Conservation (phyloP, 805 yeast genomes). For the Teunomyces cretensis region DNA sequence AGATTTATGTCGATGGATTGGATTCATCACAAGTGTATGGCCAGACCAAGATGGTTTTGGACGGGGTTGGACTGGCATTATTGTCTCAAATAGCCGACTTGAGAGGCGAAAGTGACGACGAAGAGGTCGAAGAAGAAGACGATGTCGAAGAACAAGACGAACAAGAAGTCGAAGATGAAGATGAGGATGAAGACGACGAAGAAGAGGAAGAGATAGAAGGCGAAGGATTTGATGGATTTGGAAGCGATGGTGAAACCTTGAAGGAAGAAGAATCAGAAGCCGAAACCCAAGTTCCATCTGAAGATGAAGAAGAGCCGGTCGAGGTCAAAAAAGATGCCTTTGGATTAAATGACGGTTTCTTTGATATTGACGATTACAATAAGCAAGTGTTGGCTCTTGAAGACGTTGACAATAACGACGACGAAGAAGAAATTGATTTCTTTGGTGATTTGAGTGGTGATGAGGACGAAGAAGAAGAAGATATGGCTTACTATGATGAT, state of each 20-base stretch:
- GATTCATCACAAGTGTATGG: conserved; percentile 94
- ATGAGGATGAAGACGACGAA: conserved; percentile 10
- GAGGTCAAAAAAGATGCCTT: conserved; percentile 44
- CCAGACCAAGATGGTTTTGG: conserved; percentile 82
- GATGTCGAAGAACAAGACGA: conserved; percentile 12
- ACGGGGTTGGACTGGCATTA: conserved; percentile 67
- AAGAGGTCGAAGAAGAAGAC: conserved; percentile 16
- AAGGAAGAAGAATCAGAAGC: conserved; percentile 23
- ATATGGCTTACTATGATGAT: conserved; percentile 62
- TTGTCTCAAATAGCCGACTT: conserved; percentile 47
- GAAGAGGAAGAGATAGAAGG: conserved; percentile 18
- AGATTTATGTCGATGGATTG: conserved; percentile 78
- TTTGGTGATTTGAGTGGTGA: conserved; percentile 47
- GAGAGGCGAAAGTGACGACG: conserved; percentile 15
- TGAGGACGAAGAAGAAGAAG: conserved; percentile 32
- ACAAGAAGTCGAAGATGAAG: conserved; percentile 21
- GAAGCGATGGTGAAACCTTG: conserved; percentile 6
- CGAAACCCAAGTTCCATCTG: conserved; percentile 12
- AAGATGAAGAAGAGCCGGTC: conserved; percentile 5
- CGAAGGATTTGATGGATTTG: conserved; percentile 15
- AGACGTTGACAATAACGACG: conserved; percentile 38
- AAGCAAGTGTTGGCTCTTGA: conserved; percentile 70
- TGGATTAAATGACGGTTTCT: conserved; percentile 81
- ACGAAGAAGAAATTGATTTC: conserved; percentile 45
- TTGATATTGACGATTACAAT: conserved; percentile 82